These are phyloP conservation scores for Ustilago crameri DNA, from an alignment of 1,284 basidiomycete genomes.

Conservation along the genomic window DNA sequence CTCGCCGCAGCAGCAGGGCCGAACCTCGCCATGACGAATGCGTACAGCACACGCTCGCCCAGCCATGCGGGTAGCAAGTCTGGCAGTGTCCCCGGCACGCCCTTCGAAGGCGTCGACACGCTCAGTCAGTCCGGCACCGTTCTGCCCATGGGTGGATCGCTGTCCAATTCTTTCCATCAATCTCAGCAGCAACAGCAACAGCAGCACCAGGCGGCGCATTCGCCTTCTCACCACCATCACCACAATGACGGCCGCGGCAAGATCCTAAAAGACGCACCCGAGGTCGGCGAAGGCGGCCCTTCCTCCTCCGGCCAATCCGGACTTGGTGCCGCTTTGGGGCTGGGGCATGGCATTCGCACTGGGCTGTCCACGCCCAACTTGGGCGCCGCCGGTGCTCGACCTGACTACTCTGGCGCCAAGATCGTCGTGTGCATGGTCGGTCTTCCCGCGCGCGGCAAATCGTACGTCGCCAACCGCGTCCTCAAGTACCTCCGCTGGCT, in stretches of 20 bases:
- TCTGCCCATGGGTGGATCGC: constrained; percentile 36
- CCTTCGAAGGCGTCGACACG: constrained; percentile 24
- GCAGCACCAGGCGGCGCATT: constrained; percentile 11
- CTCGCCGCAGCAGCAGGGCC: constrained; percentile 62
- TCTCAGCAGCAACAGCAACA: constrained; percentile 27
- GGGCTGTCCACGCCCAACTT: constrained; percentile 51
- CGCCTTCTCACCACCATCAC: constrained; percentile 9
- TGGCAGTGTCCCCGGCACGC: constrained; percentile 43
- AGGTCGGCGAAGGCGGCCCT: constrained; percentile 48
- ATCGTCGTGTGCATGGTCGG: constrained; percentile 96
- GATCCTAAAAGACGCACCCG: constrained; percentile 44
- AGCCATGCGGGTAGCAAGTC: constrained; percentile 43
- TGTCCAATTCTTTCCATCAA: constrained; percentile 46
- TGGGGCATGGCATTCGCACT: constrained; percentile 41
- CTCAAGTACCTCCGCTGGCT: constrained; percentile 76
- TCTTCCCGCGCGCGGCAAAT: constrained; percentile 66
- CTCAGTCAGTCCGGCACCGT: constrained; percentile 11
- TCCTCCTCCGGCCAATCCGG: constrained; percentile 36
- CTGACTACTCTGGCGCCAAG: constrained; percentile 97
- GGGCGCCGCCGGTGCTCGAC: constrained; percentile 80
- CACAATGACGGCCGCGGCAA: constrained; percentile 31
- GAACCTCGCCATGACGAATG: constrained; percentile 38
- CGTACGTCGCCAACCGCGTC: constrained; percentile 67
- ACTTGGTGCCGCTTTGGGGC: constrained; percentile 43
- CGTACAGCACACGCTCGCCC: constrained; percentile 37